Base-by-base conservation (phyloP, 352 stramenopile genomes). In the Pythium pyrilobum region DNA sequence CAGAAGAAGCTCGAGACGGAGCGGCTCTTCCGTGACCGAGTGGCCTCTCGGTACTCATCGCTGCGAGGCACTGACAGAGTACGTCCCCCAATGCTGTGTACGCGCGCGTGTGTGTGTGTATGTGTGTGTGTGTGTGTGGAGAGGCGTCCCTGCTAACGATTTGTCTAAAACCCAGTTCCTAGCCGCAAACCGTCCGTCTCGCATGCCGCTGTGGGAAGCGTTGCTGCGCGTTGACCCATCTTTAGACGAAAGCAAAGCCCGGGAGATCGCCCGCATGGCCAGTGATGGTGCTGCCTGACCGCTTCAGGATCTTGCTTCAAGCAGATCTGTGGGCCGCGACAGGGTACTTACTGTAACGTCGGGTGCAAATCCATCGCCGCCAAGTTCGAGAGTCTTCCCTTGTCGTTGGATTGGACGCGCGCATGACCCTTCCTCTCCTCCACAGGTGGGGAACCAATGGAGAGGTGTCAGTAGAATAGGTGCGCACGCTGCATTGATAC, bases 221-320 rank as follows among this genome's bases (percentile, higher is more conserved):
- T 68, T 90, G 4, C 81, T 86, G 64, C 66, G 65, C 1, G 75
- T 90, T 0, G 80, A 90, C 49, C 74, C 80, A n/a, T 73, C 63
- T 13, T 51, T 90, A 18, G 62, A 69, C 28, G 73, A 87, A 47
- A 38, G 38, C 5, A 74, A 79, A 53, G 79, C 77, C 9, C 67
- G 69, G 33, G 69, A 87, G 32, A 56, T 66, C 32, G 58, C 58
- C 1, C 52, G 49, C n/a, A 29, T 56, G 34, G 49, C 44, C 10
- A 58, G 36, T 20, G 33, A 51, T 24, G 38, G 28, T 8, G 37
- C 47, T 10, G 41, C 24, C 12, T 44, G 34, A 20, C 21, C n/a
- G n/a, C n/a, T n/a, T n/a, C n/a, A n/a, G n/a, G n/a, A n/a, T n/a
- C n/a, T n/a, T n/a, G n/a, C n/a, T n/a, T n/a, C n/a, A n/a, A n/a